Evolutionary conservation across 345 rosid genomes (phyloP).

Genomic region (Dipteronia sinensis): DNA sequence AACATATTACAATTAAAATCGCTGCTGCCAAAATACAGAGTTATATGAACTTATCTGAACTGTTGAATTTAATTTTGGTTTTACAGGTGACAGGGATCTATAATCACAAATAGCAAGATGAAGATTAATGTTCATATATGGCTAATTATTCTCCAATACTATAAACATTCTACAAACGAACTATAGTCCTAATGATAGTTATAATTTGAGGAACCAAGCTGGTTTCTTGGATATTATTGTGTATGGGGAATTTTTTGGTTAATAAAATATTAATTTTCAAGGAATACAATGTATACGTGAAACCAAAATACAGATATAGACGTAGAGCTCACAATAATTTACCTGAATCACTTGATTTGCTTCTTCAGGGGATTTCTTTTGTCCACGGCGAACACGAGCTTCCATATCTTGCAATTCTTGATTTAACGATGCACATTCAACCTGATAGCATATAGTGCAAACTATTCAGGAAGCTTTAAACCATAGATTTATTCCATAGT

Average conservation of each 20-base stretch:
- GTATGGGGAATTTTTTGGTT: background rate
- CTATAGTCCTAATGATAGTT: background rate
- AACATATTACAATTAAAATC: background rate
- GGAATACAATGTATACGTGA: background rate
- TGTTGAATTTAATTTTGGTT: slow-evolving; percentile 5
- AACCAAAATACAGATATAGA: slow-evolving; percentile 7
- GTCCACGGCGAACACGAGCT: slow-evolving; percentile 80
- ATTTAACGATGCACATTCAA: slow-evolving; percentile 77
- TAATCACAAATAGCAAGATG: background rate
- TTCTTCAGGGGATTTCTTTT: slow-evolving; percentile 88
- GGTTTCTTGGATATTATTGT: background rate
- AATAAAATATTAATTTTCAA: background rate
- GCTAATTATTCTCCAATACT: background rate
- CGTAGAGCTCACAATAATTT: slow-evolving; percentile 18
- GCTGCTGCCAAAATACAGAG: background rate
- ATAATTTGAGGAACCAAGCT: background rate
- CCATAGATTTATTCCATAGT: slow-evolving; percentile 5
- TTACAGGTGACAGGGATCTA: slow-evolving; percentile 16
- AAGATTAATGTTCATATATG: background rate
- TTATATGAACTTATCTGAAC: slow-evolving; percentile 13
- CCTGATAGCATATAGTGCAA: slow-evolving; percentile 49
- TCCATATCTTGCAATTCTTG: slow-evolving; percentile 98
- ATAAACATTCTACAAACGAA: background rate
- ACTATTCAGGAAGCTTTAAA: slow-evolving; percentile 21
- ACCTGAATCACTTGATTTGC: slow-evolving; percentile 96